phyloP scores from a whole-genome alignment of 192 early-diverging fungal genomes.

The Paraglomus occultum region DNA sequence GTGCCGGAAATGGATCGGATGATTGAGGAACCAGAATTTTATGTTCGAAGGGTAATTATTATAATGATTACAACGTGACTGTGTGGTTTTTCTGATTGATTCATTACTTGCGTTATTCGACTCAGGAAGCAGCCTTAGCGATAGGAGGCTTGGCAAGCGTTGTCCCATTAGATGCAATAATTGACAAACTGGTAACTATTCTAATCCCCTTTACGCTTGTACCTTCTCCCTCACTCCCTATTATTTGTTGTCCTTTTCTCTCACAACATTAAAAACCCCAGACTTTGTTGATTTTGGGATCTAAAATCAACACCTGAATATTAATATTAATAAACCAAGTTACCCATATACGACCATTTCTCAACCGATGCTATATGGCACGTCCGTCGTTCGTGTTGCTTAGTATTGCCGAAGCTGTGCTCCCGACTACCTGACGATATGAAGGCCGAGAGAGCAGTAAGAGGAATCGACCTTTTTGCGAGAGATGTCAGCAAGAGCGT shows the following conservation, averaged over 20 bases:
- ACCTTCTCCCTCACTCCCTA: no score
- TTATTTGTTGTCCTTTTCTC: no score
- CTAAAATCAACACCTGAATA: constrained; percentile 15
- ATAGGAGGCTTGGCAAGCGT: constrained; percentile 42
- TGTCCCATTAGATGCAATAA: constrained; percentile 29
- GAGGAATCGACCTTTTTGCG: constrained; percentile 49
- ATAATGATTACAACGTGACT: not conserved
- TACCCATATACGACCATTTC: constrained; percentile 54
- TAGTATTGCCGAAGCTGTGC: constrained; percentile 47
- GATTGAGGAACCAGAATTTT: constrained; percentile 48
- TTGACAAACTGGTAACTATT: constrained; percentile 27
- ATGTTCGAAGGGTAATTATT: constrained; percentile 49
- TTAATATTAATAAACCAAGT: constrained; percentile 40
- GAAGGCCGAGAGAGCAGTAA: constrained; percentile 41
- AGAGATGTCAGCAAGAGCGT: constrained; percentile 56
- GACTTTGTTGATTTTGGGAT: no score
- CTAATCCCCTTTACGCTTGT: no score
- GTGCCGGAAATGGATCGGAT: constrained; percentile 52
- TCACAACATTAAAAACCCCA: no score
- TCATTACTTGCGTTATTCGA: not conserved
- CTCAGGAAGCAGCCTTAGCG: constrained; percentile 41
- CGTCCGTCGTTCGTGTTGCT: constrained; percentile 53
- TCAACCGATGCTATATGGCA: constrained; percentile 58
- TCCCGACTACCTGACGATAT: constrained; percentile 46
- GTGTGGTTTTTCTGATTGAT: not conserved